Base-by-base conservation (phyloP, 495 filamentous ascomycete species). In the Barbatosphaeria neglecta region DNA sequence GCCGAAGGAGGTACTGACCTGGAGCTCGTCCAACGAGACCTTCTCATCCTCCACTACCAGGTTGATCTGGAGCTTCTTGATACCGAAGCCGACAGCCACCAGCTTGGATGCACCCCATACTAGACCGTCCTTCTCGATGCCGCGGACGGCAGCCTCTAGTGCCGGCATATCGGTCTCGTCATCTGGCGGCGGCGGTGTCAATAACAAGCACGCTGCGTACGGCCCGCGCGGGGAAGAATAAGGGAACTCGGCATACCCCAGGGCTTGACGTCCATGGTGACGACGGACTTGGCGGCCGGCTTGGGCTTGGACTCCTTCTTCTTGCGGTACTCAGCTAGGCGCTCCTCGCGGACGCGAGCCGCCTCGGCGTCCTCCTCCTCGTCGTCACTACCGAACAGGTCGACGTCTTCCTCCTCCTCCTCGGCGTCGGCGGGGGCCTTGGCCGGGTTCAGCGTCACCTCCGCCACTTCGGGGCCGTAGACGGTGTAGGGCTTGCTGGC, bases 21-120 rank as follows among this genome's bases (percentile, higher is more conserved):
- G 82, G 59, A 98, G 80, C 42, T 96, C 90, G 47, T 86, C 81
- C 49, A 84, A 65, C 46, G 86, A 89, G 61, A 98, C 65, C 76
- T 97, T 97, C 46, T 97, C 92, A 62, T 98, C 92, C 75, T 97
- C 92, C 52, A 97, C 75, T 54, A 97, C 89, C 50, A 96, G 65
- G 80, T 85, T 97, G 78, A 98, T 93, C 78, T 97, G 93, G 51
- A 98, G 80, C 81, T 97, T 97, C 83, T 92, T 95, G 76, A 98
- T 94, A 72, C 93, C 93, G 78, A 89, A 98, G 61, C 88, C 78
- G 50, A 97, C 83, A 45, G 89, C 64, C 35, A 94, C 84, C 49
- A 95, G 71, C 75, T 90, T 89, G 62, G 84, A 90, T 53, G 76
- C 81, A 80, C 92, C 92, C 92, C 92, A 98, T 38, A 92, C 83